Evolutionary conservation across 805 yeast genomes (phyloP), one percentile per base, ranked within the genome.

Genomic region (Cyberlindnera bimundalis): DNA sequence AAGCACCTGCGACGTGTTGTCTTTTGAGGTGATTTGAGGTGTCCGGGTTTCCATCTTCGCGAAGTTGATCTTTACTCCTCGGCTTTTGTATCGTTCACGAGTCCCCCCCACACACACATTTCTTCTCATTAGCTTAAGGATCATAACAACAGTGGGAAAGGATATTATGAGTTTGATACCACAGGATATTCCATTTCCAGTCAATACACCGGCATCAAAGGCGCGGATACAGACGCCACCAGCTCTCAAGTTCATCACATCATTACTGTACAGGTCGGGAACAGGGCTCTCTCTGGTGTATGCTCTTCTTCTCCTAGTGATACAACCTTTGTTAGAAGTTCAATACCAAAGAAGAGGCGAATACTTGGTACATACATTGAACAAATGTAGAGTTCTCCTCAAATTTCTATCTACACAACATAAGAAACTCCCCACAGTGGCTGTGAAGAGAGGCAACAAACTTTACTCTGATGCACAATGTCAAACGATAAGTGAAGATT

Each of bases 301-400:
- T 40, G 32, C 59, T 5, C 13, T 65, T 1, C 61, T 64, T 8
- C 55, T 67, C 13, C 46, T 65, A 6, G 50, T 62, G 4, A 35
- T 75, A 11, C 66, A 65, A 38, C 80, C 80, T 3, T 45, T 65
- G 16, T 36, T 74, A 6, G 60, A 61, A 13, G 38, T 59, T 5
- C 68, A 66, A 20, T 70, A 60, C 45, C 61, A 60, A 6, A 64
- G 75, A 46, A 57, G 80, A 32, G 37, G 52, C 2, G 66, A 64
- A 3, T 56, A 68, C 8, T 45, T 62, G 11, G 46, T 51, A 3
- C 51, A 45, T 29, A 62, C 61, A 1, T 56, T 67, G 12, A 21
- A 50, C 3, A 53, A 53, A 19, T 45, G 68, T 18, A 50, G 68
- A 17, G 56, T 52, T 29, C 17, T 54, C 2, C 53, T 73, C 2